Conservation (phyloP, 352 stramenopile genomes). For the Halophytophthora polymorphica region DNA sequence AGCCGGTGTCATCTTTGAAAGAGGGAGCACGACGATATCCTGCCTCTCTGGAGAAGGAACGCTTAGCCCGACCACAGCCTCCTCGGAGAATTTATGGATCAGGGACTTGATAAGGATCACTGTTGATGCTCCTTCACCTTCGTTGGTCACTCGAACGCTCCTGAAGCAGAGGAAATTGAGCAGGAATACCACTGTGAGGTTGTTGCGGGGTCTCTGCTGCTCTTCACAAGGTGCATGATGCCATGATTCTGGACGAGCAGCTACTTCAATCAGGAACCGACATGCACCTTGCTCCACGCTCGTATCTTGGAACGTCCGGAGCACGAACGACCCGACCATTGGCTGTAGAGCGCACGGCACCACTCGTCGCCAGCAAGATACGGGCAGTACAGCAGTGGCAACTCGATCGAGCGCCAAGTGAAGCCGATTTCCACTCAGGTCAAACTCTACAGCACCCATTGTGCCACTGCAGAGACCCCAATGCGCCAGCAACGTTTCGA, state of each 20-base stretch:
- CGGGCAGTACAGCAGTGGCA: too few relatives aligned
- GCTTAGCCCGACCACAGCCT: not conserved
- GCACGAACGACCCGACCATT: not conserved
- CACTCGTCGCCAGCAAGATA: too few relatives aligned
- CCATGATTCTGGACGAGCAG: not conserved
- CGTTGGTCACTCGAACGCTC: constrained; percentile 19
- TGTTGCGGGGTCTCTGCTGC: too few relatives aligned
- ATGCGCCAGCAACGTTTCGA: constrained; percentile 1
- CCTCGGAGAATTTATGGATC: constrained; percentile 2
- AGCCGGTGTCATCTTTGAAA: not conserved
- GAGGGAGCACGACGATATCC: not conserved
- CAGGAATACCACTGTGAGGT: constrained; percentile 19
- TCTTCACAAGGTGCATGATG: not conserved
- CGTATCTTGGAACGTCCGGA: not conserved
- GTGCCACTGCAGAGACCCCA: constrained; percentile 17
- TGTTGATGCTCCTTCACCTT: constrained; percentile 11
- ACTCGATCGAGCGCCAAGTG: too few relatives aligned
- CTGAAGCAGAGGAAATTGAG: constrained; percentile 31
- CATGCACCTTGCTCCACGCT: not conserved
- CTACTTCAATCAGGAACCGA: not conserved
- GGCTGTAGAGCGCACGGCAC: too few relatives aligned
- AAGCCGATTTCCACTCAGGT: constrained; percentile 5
- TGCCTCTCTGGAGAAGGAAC: not conserved
- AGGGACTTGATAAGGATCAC: constrained; percentile 18
- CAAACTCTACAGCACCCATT: constrained; percentile 5